phyloP scores from a whole-genome alignment of 306 rosid species.

The Sechiopsis laciniata region DNA sequence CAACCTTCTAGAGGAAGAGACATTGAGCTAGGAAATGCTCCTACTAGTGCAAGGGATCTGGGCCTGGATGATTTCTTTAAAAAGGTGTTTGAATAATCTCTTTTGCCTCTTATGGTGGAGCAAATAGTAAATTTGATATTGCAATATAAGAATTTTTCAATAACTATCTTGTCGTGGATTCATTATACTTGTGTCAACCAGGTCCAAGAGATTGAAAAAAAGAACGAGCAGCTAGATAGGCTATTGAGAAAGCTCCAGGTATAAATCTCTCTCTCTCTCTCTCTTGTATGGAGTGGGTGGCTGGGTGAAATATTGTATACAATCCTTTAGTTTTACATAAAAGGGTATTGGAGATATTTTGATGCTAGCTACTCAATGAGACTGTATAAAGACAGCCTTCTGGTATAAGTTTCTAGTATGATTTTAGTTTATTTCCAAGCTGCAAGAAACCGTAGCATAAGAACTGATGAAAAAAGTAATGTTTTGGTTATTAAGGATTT shows the following conservation, averaged over 20 bases:
- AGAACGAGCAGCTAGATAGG: slow-evolving; percentile 66
- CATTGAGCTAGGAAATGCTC: slow-evolving; percentile 61
- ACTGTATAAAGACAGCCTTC: not conserved
- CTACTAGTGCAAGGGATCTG: slow-evolving; percentile 54
- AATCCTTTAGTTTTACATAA: not conserved
- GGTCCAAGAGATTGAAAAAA: slow-evolving; percentile 84
- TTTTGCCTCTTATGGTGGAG: not conserved
- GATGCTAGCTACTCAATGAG: not conserved
- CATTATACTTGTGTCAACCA: slow-evolving; percentile 22
- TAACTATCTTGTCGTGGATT: not conserved
- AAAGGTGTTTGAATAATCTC: slow-evolving; percentile 40
- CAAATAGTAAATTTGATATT: not conserved
- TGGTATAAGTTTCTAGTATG: not conserved
- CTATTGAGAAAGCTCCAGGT: slow-evolving; percentile 81
- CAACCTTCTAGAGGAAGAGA: slow-evolving; percentile 54
- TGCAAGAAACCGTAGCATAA: not conserved
- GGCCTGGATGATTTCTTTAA: slow-evolving; percentile 72
- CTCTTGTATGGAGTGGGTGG: not conserved
- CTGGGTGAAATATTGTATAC: not conserved
- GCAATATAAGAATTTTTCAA: not conserved
- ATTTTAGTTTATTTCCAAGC: not conserved
- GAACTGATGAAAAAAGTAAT: not conserved
- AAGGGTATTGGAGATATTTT: not conserved
- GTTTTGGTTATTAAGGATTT: not conserved
- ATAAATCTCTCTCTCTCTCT: slow-evolving; percentile 11